These are phyloP conservation scores for Sclerotinia borealis DNA, from an alignment of 2,329 filamentous ascomycete species.

Conservation along the genomic window DNA sequence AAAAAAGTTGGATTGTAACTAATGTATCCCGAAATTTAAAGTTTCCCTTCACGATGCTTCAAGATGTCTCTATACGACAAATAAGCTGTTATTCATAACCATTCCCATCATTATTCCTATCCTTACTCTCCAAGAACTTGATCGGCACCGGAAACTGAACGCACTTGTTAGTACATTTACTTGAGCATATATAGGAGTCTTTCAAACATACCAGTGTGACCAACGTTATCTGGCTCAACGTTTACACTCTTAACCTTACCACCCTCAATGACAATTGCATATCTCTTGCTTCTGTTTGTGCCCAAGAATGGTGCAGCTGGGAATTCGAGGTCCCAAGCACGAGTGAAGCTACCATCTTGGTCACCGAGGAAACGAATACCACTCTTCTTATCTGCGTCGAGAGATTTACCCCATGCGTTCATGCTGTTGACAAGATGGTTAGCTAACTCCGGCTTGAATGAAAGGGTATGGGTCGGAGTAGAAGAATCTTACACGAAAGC, in stretches of 20 bases:
- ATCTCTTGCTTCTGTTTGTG: conserved; percentile 76
- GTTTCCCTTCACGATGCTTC: neutral
- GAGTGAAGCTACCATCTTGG: conserved; percentile 71
- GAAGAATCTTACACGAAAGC: conserved; percentile 69
- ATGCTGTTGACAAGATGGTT: conserved; percentile 48
- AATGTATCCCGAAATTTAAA: neutral
- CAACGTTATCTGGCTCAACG: conserved; percentile 85
- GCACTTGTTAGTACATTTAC: neutral
- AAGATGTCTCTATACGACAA: neutral
- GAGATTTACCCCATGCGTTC: conserved; percentile 76
- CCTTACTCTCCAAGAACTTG: conserved; percentile 24
- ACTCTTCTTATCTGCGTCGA: conserved; percentile 68
- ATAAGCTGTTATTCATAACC: conserved; percentile 2
- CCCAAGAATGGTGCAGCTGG: conserved; percentile 76
- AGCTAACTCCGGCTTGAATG: neutral
- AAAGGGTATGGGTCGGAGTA: neutral
- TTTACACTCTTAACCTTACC: conserved; percentile 79
- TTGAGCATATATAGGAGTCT: neutral
- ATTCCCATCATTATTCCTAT: neutral
- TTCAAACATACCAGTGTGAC: conserved; percentile 44
- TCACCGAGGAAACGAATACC: conserved; percentile 86
- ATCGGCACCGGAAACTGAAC: conserved; percentile 32
- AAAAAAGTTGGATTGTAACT: conserved; percentile 1
- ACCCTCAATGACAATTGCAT: conserved; percentile 74
- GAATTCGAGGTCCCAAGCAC: conserved; percentile 76